Conservation (phyloP, 2,329 filamentous ascomycete genomes). For the Colletotrichum melonis region DNA sequence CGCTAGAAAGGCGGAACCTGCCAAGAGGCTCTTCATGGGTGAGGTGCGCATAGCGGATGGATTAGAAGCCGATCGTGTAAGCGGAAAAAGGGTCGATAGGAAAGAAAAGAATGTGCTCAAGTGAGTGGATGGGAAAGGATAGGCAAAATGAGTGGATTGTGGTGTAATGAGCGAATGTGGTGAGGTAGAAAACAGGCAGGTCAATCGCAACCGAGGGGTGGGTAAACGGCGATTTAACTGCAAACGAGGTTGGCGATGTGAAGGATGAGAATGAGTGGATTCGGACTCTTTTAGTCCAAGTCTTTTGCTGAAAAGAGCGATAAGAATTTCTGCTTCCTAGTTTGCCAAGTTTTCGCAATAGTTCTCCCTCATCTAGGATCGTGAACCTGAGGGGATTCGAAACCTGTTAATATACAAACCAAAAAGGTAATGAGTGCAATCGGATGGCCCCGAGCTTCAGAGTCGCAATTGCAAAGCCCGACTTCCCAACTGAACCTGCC, state of each 20-base stretch:
- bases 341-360: conserved; percentile 7
- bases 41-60: conserved; percentile 18
- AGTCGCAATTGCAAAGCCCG: no score
- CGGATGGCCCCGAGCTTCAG: no score
- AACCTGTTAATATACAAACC: conserved; percentile 21
- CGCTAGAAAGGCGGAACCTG: conserved; percentile 14
- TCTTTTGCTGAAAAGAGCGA: background rate
- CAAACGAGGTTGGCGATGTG: background rate
- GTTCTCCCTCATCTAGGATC: background rate
- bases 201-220: background rate
- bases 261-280: conserved; percentile 13
- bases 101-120: conserved; percentile 1
- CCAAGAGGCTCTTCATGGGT: conserved; percentile 21
- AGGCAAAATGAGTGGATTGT: conserved; percentile 1
- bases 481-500: background rate
- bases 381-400: background rate
- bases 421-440: no score
- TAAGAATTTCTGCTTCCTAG: background rate
- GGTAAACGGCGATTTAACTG: conserved; percentile 1
- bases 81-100: background rate
- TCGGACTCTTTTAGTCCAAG: background rate
- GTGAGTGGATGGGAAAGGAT: background rate
- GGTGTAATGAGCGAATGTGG: conserved; percentile 14
- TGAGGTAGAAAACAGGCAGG: conserved; percentile 12
- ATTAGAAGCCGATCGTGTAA: conserved; percentile 7